A percentile compares a stretch with the other conserved stretches of the same genome.
Conservation (phyloP, 2,329 filamentous ascomycete species). For the Helotiales sp. region DNA sequence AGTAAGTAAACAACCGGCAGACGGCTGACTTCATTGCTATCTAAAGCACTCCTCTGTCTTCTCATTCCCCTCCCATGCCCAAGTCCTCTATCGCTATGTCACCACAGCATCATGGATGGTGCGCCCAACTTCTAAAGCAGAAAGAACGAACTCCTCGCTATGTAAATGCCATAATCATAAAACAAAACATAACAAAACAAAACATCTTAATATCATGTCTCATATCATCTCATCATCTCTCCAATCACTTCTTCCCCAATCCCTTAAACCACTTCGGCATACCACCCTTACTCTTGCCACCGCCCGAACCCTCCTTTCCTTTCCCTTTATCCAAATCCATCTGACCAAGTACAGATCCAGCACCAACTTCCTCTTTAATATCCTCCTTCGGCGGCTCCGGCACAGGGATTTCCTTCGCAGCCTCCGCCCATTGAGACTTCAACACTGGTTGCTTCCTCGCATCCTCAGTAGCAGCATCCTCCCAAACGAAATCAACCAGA, state of each 20-base stretch:
- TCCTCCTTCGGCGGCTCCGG: conserved; percentile 56
- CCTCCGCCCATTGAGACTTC: conserved; percentile 55
- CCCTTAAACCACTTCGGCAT: conserved; percentile 77
- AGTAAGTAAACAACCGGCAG: too few relatives aligned
- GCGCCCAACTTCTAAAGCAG: background rate
- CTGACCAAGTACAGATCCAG: conserved; percentile 20
- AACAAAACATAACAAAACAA: background rate
- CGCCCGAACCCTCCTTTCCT: conserved; percentile 36
- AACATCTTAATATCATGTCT: conserved; percentile 14
- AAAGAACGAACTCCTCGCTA: conserved; percentile 39
- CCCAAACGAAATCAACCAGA: conserved; percentile 79
- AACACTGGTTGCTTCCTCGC: conserved; percentile 53
- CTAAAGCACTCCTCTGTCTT: background rate
- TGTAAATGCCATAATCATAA: conserved; percentile 20
- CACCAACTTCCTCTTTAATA: conserved; percentile 47
- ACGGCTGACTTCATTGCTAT: background rate
- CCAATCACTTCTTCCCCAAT: conserved; percentile 69
- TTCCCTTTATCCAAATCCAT: conserved; percentile 40
- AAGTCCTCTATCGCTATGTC: background rate
- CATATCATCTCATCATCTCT: conserved; percentile 9
- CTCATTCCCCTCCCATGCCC: background rate
- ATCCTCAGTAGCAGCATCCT: conserved; percentile 61
- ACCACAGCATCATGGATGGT: background rate
- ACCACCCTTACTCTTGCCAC: conserved; percentile 44
- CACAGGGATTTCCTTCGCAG: conserved; percentile 70